Conservation (phyloP, 1,284 basidiomycete genomes). For the Stereum hirsutum region DNA sequence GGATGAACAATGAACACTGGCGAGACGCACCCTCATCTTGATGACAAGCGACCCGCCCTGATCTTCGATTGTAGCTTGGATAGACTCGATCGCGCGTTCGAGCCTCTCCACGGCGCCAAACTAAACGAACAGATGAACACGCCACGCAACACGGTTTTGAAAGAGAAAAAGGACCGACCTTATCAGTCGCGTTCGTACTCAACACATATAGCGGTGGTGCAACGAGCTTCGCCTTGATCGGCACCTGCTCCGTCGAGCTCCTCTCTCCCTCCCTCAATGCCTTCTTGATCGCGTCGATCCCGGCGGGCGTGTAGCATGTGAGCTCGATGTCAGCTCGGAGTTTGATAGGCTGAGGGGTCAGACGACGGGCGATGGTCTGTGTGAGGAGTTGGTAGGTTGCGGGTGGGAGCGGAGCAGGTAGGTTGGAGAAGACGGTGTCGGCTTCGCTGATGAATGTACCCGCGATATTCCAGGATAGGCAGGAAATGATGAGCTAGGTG, state of each 20-base stretch:
- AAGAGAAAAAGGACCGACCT: slow-evolving; percentile 37
- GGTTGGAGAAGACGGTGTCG: slow-evolving; percentile 74
- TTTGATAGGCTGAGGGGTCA: slow-evolving; percentile 98
- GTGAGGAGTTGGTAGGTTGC: slow-evolving; percentile 63
- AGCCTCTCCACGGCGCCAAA: slow-evolving; percentile 88
- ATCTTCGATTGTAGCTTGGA: slow-evolving; percentile 77
- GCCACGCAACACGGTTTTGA: background rate
- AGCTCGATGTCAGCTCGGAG: slow-evolving; percentile 97
- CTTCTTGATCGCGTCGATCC: slow-evolving; percentile 97
- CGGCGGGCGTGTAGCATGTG: slow-evolving; percentile 93
- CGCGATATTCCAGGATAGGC: background rate
- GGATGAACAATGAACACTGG: slow-evolving; percentile 6
- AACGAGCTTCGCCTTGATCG: slow-evolving; percentile 96
- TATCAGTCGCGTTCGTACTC: slow-evolving; percentile 95
- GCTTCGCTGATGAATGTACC: slow-evolving; percentile 55
- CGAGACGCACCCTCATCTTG: slow-evolving; percentile 86
- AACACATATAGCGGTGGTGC: slow-evolving; percentile 96
- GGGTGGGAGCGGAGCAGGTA: slow-evolving; percentile 55
- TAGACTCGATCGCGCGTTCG: slow-evolving; percentile 89
- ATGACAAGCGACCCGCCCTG: slow-evolving; percentile 83
- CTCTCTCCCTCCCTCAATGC: slow-evolving; percentile 86
- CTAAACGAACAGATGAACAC: slow-evolving; percentile 21
- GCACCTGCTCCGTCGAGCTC: slow-evolving; percentile 83
- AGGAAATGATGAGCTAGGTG: background rate
- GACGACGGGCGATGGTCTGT: slow-evolving; percentile 85